Evolutionary conservation across 768 basidiomycete species (phyloP), one percentile per base, ranked within the genome.

Genomic region (Asterophora lycoperdoides): DNA sequence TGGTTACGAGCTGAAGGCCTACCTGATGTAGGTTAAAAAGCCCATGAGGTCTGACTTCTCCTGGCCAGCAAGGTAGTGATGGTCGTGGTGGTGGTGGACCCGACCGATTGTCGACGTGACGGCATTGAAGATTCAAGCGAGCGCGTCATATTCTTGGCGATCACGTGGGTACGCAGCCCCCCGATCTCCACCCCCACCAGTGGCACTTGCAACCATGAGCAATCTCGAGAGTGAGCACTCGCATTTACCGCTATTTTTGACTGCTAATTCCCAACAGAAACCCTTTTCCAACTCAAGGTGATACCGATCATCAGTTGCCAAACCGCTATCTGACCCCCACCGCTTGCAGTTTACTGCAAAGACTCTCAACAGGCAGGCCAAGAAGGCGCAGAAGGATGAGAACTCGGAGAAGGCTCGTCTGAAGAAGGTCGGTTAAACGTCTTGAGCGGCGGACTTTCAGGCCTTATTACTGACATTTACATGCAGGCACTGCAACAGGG

Each of bases 271-370:
- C 49, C 30, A 57, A 4, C 65, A 99, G 95, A 98, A 72, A 93
- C 91, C 26, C 78, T 98, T n/a, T 99, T 99, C 64, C 92, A 97
- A 70, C 87, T 99, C 60, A 99, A 99, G 81, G 95, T 93, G 51
- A 46, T 47, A 39, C 45, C 44, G 41, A 48, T 19, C 23, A 48
- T 42, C 48, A 51, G 57, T 57, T 45, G 56, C 18, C 18, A 20
- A 38, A 17, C 20, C 23, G 29, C 18, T 10, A 19, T 15, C 34
- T 49, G 9, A 39, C 36, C 49, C 18, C 5, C 15, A n/a, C 2
- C 10, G 8, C 43, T 8, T 18, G 23, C 39, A 99, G 95, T 98
- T 99, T 76, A 99, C 96, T 15, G 93, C 96, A 53, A 99, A 98
- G 80, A 83, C 91, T 30, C 79, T 99, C 17, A 87, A 78, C 65